These are phyloP conservation scores for Physcomitrium patens DNA, from an alignment of 225 moss, liverwort and hornwort species.

Conservation along the genomic window DNA sequence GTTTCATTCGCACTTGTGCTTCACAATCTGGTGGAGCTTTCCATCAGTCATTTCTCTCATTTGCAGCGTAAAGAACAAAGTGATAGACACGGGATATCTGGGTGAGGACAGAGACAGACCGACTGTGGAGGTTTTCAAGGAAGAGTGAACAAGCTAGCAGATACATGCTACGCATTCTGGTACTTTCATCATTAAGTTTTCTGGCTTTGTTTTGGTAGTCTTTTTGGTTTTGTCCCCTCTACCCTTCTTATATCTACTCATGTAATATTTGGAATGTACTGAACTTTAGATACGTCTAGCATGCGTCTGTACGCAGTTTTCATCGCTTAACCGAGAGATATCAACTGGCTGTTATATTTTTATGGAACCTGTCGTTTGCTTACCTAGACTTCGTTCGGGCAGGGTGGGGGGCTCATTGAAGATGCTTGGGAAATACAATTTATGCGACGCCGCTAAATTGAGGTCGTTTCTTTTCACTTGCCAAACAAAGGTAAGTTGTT, in stretches of 20 bases:
- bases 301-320: neutral
- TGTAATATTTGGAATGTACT: neutral
- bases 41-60: neutral
- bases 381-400: slow-evolving; percentile 24
- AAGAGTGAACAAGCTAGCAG: slow-evolving; percentile 88
- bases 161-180: slow-evolving; percentile 99
- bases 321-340: neutral
- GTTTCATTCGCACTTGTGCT: neutral
- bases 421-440: slow-evolving; percentile 50
- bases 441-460: slow-evolving; percentile 49
- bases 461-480: slow-evolving; percentile 65
- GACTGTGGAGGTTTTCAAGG: slow-evolving; percentile 90
- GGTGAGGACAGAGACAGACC: slow-evolving; percentile 69
- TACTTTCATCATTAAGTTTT: slow-evolving; percentile 33
- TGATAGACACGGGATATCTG: neutral
- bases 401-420: slow-evolving; percentile 70
- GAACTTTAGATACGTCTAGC: slow-evolving; percentile 4
- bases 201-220: neutral
- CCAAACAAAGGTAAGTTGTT: slow-evolving; percentile 55
- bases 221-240: no score
- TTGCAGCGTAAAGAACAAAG: neutral
- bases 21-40: neutral
- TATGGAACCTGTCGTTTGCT: slow-evolving; percentile 13
- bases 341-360: neutral
- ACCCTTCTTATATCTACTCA: neutral